These are phyloP conservation scores for Bipolaris sorokiniana DNA, from an alignment of 2,329 filamentous ascomycete species.

Conservation along the genomic window DNA sequence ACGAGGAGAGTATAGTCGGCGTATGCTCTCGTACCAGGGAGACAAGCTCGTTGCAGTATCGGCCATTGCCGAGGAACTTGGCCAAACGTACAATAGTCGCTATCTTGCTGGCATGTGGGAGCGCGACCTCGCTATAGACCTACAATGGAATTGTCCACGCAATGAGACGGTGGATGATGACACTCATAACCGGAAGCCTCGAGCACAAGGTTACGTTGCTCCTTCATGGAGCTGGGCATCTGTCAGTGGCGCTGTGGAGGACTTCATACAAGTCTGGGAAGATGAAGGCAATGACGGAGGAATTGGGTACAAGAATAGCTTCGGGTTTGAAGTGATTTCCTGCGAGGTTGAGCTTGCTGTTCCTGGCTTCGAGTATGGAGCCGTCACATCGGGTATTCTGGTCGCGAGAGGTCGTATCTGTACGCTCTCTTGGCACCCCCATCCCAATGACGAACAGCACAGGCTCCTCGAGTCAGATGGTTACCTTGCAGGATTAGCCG, in stretches of 20 bases:
- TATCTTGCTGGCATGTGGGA: conserved; percentile 18
- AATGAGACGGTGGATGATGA: not conserved
- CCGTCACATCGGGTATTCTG: conserved; percentile 8
- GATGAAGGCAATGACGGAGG: conserved; percentile 4
- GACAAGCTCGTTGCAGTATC: conserved; percentile 16
- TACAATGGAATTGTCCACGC: conserved; percentile 9
- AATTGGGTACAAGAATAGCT: conserved; percentile 1
- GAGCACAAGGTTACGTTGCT: conserved; percentile 9
- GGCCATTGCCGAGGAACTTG: conserved; percentile 16
- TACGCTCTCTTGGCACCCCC: not conserved
- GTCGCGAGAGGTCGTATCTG: conserved; percentile 2
- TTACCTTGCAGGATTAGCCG: not conserved
- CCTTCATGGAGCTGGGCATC: conserved; percentile 19
- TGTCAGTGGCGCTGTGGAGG: conserved; percentile 2
- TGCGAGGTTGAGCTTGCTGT: conserved; percentile 10
- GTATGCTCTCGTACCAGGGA: conserved; percentile 8
- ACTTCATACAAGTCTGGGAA: conserved; percentile 6
- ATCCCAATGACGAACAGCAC: not conserved
- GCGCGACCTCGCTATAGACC: conserved; percentile 9
- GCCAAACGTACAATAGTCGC: conserved; percentile 1
- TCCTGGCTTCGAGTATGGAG: conserved; percentile 8
- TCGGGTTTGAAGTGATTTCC: conserved; percentile 11
- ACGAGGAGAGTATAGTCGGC: conserved; percentile 15
- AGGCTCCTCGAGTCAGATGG: not conserved
- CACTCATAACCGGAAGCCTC: not conserved